Base-by-base conservation (phyloP, 352 stramenopile genomes). In the Aphanomyces euteiches region DNA sequence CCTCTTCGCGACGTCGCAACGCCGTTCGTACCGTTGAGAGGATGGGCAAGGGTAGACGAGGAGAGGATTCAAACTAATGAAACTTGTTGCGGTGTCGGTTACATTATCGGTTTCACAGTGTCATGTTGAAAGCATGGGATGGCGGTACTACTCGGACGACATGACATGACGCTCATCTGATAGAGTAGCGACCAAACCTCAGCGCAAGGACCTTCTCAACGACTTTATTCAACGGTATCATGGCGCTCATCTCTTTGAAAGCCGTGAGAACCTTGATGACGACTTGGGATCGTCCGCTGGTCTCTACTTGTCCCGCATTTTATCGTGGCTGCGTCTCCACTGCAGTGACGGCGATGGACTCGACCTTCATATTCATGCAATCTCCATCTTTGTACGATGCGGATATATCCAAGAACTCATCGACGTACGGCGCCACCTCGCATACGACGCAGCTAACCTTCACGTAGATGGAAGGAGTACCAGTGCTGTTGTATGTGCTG, bases 291-390 rank as follows among this genome's bases (percentile, higher is more conserved):
- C 70, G 5, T 73, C 88, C 21, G 63, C 85, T 28, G 76, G 79
- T 36, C 78, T 92, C 17, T 77, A 90, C 45, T 60, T 92, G 39
- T 77, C 83, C 8, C 83, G 85, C 5, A 74, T 90, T 7, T 66
- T 90, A 47, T 78, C 78, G 10, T 92, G 80, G 84, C 87, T 92
- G 78, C 76, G 2, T 2, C 59, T 54, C 53, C 47, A 40, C 63
- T 6, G 36, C 54, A 56, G 40, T 67, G 71, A 61, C 72, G 64
- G 71, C 7, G 17, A 68, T 40, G 78, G 74, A 8, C 72, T 88
- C 2, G 67, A 77, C 4, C 76, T 86, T 64, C 81, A 90, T 69
- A 70, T 90, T 1, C 75, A 73, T 15, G 82, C 73, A 47, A 7
- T 90, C n/a, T 47, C 75, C 4, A 60, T 90, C 17, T 89, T 90